Evolutionary conservation across 2,329 filamentous ascomycete genomes (phyloP).

Genomic region (Colletotrichum orbiculare): DNA sequence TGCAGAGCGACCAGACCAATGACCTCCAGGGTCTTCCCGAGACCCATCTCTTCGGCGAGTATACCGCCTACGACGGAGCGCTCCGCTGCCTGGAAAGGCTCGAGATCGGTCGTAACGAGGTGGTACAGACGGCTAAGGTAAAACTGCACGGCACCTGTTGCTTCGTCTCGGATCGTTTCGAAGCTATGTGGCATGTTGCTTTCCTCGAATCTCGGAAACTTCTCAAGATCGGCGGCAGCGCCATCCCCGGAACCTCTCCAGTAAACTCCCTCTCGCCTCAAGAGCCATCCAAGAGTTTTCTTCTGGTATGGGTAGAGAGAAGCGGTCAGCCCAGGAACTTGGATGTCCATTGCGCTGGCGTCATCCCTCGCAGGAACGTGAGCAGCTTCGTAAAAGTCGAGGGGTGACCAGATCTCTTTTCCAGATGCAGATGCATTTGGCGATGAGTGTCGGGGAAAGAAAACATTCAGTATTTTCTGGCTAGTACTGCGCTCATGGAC

Average conservation of each 20-base stretch:
- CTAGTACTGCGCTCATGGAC: slow-evolving; percentile 46
- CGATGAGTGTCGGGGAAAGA: slow-evolving; percentile 46
- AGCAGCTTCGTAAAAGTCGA: slow-evolving; percentile 77
- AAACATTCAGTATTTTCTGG: slow-evolving; percentile 49
- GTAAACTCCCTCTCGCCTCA: slow-evolving; percentile 71
- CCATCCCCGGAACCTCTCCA: slow-evolving; percentile 49
- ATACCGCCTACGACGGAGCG: slow-evolving; percentile 68
- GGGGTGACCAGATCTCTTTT: slow-evolving; percentile 53
- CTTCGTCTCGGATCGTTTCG: slow-evolving; percentile 6
- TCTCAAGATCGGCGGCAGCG: slow-evolving; percentile 37
- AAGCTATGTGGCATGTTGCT: slow-evolving; percentile 31
- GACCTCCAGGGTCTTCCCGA: slow-evolving; percentile 84
- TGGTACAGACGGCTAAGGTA: slow-evolving; percentile 74
- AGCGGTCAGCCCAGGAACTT: slow-evolving; percentile 58
- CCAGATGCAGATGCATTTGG: slow-evolving; percentile 35
- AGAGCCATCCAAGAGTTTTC: slow-evolving; percentile 76
- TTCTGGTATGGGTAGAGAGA: slow-evolving; percentile 78
- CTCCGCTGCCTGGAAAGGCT: slow-evolving; percentile 55
- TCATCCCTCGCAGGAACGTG: slow-evolving; percentile 66
- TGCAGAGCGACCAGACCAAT: slow-evolving; percentile 77
- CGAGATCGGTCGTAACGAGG: slow-evolving; percentile 62
- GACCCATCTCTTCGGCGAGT: slow-evolving; percentile 84
- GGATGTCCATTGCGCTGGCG: slow-evolving; percentile 48
- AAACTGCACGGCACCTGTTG: slow-evolving; percentile 44
- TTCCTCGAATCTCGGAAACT: slow-evolving; percentile 17